Base-by-base conservation (phyloP, 345 rosid genomes). In the Balakata baccata region DNA sequence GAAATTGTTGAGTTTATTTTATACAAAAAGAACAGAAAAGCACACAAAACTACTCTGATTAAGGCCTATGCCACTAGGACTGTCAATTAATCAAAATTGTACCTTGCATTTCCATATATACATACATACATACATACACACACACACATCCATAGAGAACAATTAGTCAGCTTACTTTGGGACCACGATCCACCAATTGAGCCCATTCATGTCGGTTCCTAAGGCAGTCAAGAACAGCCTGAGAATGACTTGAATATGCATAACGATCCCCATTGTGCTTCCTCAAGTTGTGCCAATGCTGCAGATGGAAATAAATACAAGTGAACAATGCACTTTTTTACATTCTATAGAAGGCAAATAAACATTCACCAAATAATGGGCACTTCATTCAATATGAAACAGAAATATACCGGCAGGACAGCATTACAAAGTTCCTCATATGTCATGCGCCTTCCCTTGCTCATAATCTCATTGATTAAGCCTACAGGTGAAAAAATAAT, bases 151-250 rank as follows among this genome's bases (percentile, higher is more conserved):
- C n/a, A 10, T n/a, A 29, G 29, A 5, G n/a, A 49, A 54, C 23
- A 65, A 23, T 2, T 12, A 41, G 49, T 8, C 23, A 14, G 11
- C 72, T 56, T 76, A 96, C 99, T 96, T 96, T 96, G 75, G 99
- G 99, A 75, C 97, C 99, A 75, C 98, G 98, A 84, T 96, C 98
- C 75, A 96, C 96, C 83, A 96, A 84, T 71, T 77, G 90, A 84
- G 98, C 92, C 98, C 99, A 96, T 79, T 96, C 98, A 65, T 89
- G 96, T 77, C 98, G 88, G 75, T 93, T 96, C 72, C 99, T 85
- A 77, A 96, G 85, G 81, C 98, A 96, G 83, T 96, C 99, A 63
- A 96, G 97, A 86, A 93, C 99, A 73, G 99, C 99, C 76, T 96
- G 99, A 71, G 94, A 90, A 83, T 85, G 99, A 83, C 93, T 93